Percentiles rank a stretch among this genome's conserved stretches.
Evolutionary conservation across 2,329 filamentous ascomycete species (phyloP).

Genomic region (Fusarium buxicola): DNA sequence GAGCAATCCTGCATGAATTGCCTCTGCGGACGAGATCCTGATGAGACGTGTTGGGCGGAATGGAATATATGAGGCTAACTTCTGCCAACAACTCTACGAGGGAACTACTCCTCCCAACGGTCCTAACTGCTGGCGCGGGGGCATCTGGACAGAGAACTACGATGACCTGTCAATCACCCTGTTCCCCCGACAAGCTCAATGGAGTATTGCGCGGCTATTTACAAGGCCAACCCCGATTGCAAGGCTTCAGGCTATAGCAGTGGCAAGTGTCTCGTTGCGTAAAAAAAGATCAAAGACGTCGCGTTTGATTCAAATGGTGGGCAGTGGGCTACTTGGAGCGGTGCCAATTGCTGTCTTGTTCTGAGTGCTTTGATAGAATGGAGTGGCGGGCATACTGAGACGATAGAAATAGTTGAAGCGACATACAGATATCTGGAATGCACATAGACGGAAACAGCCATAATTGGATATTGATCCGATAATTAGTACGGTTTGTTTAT

Average conservation of each 20-base stretch:
- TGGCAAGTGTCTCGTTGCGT: background rate
- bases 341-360: background rate
- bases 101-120: too few species aligned
- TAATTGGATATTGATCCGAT: background rate
- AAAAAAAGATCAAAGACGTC: background rate
- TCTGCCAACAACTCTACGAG: too few species aligned
- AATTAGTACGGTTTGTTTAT: background rate
- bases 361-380: background rate
- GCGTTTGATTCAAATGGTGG: background rate
- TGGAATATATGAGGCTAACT: too few species aligned
- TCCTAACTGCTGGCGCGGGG: too few species aligned
- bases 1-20: too few species aligned
- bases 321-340: background rate
- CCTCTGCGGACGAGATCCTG: too few species aligned
- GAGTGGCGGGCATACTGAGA: constrained; percentile 6
- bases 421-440: constrained; percentile 32
- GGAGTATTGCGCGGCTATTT: background rate
- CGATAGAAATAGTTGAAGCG: background rate
- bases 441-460: constrained; percentile 11
- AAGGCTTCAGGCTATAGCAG: background rate
- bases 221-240: background rate
- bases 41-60: too few species aligned
- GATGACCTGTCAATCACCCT: background rate
- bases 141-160: background rate
- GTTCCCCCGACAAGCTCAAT: background rate